Evolutionary conservation across 2,329 filamentous ascomycete species (phyloP).

Genomic region (Lachnellula suecica): DNA sequence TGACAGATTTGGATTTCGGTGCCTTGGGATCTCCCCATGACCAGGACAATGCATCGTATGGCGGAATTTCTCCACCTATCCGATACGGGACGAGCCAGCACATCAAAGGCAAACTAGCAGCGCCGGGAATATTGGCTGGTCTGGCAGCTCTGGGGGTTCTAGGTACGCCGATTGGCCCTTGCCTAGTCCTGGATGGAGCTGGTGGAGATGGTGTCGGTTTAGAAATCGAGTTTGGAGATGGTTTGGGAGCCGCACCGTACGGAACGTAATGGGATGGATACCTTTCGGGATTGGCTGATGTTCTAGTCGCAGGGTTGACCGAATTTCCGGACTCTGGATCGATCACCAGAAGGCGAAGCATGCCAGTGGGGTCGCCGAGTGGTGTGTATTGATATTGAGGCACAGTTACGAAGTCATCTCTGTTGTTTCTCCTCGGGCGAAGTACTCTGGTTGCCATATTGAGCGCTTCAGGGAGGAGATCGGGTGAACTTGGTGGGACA

Average conservation of each 20-base stretch:
- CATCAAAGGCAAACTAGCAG: background rate
- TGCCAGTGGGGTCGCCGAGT: background rate
- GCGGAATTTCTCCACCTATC: background rate
- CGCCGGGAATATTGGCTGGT: background rate
- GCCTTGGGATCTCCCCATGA: background rate
- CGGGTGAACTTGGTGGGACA: background rate
- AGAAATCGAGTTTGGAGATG: too few species aligned
- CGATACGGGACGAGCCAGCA: background rate
- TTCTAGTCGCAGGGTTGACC: too few species aligned
- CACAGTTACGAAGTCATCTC: background rate
- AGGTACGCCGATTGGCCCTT: background rate
- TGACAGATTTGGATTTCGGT: background rate
- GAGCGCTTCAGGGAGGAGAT: background rate
- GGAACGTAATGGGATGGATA: background rate
- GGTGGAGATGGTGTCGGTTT: too few species aligned
- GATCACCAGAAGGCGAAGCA: background rate
- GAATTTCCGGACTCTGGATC: background rate
- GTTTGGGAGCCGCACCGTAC: background rate
- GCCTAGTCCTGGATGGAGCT: background rate
- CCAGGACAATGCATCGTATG: constrained; percentile 4
- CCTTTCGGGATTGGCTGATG: background rate
- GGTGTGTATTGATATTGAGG: background rate
- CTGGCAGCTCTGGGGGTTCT: background rate
- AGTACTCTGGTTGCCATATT: background rate
- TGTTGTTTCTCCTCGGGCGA: background rate